Evolutionary conservation across 495 filamentous ascomycete species (phyloP), one percentile per base, ranked within the genome.

Genomic region (Cercophora newfieldiana): DNA sequence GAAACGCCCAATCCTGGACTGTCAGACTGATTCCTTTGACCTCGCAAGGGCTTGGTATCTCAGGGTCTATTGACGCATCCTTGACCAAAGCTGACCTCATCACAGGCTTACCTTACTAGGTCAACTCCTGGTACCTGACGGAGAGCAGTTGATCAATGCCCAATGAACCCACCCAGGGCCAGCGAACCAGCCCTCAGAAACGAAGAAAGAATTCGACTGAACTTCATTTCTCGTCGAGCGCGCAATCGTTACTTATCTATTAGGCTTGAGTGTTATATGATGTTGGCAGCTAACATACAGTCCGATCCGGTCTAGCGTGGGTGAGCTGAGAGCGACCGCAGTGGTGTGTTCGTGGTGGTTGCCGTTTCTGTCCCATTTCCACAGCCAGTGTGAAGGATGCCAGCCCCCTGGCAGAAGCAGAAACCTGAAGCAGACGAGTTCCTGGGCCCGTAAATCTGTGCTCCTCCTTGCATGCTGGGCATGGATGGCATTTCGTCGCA

Each of bases 331-430:
- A n/a, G 30, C 22, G 5, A 3, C 12, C 25, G 33, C 58, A 50
- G n/a, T n/a, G n/a, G n/a, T n/a, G n/a, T n/a, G n/a, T n/a, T 66
- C 68, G 63, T 56, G 29, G 37, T 64, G 59, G 29, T 66, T 69
- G 54, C 67, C 67, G 37, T 53, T 66, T 66, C 59, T 54, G 64
- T 59, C 28, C 50, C 21, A 44, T 18, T 25, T 29, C 53, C 16
- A 19, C 26, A 53, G 19, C 14, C 10, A 33, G n/a, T 7, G 22
- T n/a, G 22, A 24, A 29, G 44, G 37, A 48, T n/a, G 59, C 21
- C 37, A 51, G 19, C 33, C 14, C 33, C 58, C 22, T 51, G 33
- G 10, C 31, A 44, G 18, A 14, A 16, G 37, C 24, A 54, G 25
- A 54, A n/a, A 56, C 53, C 25, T 56, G 53, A 56, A 28, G 53